phyloP scores from a whole-genome alignment of 768 basidiomycete species.

The Podaxis pistillaris region DNA sequence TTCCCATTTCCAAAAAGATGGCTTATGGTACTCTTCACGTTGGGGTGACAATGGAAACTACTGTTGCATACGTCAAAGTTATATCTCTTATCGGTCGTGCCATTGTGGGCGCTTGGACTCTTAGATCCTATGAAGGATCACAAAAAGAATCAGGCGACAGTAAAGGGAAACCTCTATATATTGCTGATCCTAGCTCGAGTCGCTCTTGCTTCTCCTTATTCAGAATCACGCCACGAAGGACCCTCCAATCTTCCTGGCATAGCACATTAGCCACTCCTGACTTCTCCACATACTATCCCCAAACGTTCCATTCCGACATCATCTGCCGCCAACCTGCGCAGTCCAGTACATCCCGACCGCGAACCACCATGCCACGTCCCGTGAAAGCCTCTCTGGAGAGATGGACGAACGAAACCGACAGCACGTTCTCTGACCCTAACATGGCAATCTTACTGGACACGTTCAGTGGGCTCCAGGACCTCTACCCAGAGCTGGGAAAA shows the following conservation, averaged over 20 bases:
- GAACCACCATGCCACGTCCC: neutral
- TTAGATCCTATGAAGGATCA: neutral
- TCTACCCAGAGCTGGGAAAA: neutral
- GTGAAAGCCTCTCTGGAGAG: neutral
- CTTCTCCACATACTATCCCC: neutral
- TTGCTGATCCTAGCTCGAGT: neutral
- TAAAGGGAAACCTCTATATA: neutral
- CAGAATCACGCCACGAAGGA: neutral
- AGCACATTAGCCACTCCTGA: neutral
- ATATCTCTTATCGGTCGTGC: neutral
- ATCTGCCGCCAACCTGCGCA: neutral
- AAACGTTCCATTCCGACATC: neutral
- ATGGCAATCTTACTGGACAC: neutral
- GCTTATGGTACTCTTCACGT: neutral
- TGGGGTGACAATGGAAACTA: neutral
- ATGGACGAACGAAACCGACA: neutral
- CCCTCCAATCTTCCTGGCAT: neutral
- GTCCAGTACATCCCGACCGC: neutral
- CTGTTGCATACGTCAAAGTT: neutral
- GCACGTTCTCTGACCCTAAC: neutral
- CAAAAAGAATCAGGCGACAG: neutral
- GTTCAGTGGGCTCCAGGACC: neutral
- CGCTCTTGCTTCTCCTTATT: neutral
- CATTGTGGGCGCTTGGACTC: neutral
- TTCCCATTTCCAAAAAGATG: neutral